phyloP scores from a whole-genome alignment of 2,329 filamentous ascomycete species.

The Dendryphion nanum region DNA sequence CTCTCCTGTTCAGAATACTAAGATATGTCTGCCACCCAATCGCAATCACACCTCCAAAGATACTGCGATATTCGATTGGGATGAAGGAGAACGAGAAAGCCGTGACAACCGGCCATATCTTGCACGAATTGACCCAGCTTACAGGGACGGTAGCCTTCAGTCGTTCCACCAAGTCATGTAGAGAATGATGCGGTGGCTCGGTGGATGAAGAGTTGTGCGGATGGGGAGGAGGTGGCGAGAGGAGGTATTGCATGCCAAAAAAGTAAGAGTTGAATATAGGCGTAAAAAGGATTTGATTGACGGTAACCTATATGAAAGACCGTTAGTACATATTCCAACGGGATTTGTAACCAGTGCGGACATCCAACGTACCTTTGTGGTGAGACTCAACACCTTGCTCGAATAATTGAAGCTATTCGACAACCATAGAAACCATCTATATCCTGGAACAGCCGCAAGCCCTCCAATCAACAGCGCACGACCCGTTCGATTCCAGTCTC shows the following conservation, averaged over 20 bases:
- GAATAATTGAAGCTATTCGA: conserved; percentile 80
- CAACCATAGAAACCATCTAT: conserved; percentile 81
- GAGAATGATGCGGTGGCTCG: conserved; percentile 33
- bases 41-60: conserved; percentile 74
- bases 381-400: conserved; percentile 68
- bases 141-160: conserved; percentile 73
- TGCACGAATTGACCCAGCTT: conserved; percentile 75
- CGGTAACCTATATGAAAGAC: conserved; percentile 52
- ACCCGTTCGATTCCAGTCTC: conserved; percentile 56
- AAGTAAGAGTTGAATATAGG: conserved; percentile 59
- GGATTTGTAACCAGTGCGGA: no score
- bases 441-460: conserved; percentile 71
- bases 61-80: conserved; percentile 71
- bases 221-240: no score
- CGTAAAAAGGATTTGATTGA: conserved; percentile 80
- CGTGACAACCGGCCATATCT: conserved; percentile 85
- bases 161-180: conserved; percentile 63
- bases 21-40: conserved; percentile 94
- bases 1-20: conserved; percentile 72
- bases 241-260: conserved; percentile 51
- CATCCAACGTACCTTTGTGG: conserved; percentile 56
- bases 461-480: conserved; percentile 74
- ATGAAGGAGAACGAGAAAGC: conserved; percentile 87
- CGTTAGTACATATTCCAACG: no score
- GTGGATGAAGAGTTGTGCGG: no score